Percentiles rank a stretch among this genome's conserved stretches.
phyloP scores from a whole-genome alignment of 2,329 filamentous ascomycete species.

The Colletotrichum spinosum region DNA sequence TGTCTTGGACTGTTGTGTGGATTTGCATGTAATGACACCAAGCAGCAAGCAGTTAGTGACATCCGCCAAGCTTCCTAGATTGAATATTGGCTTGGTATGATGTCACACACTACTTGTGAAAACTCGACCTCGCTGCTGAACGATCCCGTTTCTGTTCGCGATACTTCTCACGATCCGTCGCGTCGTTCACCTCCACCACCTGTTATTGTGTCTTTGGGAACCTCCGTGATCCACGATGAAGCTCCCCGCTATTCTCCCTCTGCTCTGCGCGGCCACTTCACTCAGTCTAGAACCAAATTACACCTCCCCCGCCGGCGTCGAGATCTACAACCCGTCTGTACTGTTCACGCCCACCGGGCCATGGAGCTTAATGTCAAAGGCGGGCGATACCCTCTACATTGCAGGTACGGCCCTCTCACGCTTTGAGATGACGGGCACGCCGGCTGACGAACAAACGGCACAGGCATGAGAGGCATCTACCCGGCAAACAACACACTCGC shows the following conservation, averaged over 20 bases:
- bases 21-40: neutral
- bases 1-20: no score
- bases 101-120: neutral
- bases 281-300: conserved; percentile 41
- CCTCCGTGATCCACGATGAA: neutral
- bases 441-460: conserved; percentile 1
- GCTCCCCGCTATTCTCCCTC: neutral
- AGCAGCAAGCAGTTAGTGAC: neutral
- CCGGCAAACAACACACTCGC: conserved; percentile 45
- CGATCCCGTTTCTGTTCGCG: no score
- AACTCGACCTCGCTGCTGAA: no score
- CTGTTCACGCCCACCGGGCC: conserved; percentile 44
- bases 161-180: neutral
- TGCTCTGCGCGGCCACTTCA: neutral
- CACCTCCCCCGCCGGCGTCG: conserved; percentile 43
- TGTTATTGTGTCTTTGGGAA: no score
- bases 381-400: conserved; percentile 46
- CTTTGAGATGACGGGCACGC: neutral
- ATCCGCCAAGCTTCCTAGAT: neutral
- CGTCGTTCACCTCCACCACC: neutral
- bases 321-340: conserved; percentile 43
- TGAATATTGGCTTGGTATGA: neutral
- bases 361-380: conserved; percentile 46
- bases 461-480: conserved; percentile 48
- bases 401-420: conserved; percentile 36